Base-by-base conservation (phyloP, 352 stramenopile species). In the Pythium aphanidermatum region DNA sequence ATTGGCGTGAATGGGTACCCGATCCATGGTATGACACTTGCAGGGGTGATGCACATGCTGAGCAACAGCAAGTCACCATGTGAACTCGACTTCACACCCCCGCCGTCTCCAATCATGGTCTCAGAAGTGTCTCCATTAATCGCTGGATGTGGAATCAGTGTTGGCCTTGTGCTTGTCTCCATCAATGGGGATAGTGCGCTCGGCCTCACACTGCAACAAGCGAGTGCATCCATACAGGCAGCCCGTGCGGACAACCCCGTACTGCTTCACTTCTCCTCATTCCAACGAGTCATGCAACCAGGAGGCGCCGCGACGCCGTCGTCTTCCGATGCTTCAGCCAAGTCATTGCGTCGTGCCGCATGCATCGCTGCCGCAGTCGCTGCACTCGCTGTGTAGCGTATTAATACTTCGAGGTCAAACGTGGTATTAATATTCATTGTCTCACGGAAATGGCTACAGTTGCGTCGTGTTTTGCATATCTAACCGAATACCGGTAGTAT, bases 21-120 rank as follows among this genome's bases (percentile, higher is more conserved):
- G 2, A 55, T 83, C 24, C 35, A 36, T 0, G 60, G 58, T 3
- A 53, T 74, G n/a, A 58, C 53, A 36, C 63, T 81, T 14, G 19
- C 60, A 10, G 57, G 47, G 8, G 66, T 83, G 35, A 56, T 78
- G 51, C 50, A 60, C 24, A 55, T 62, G 2, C 58, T 83, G 8
- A 57, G 68, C 32, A 40, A 40, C 23, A 57, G 50, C 28, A 38
- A 35, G 6, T 74, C 71, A 6, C 68, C 65, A 2, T 83, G 68
- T 20, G 48, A 66, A 12, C 62, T 83, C 14, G 55, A 67, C 27
- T 80, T 83, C 37, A 63, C 68, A 28, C 63, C 63, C 6, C 68
- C 68, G 8, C 61, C 66, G 29, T 70, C 68, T 13, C 68, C 66
- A 16, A 67, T 81, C 23, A 35, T 73, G 4, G 58, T 74, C 9